Evolutionary conservation across 176 grass and related monocot genomes (phyloP), one percentile per base, ranked within the genome.

Genomic region (Oryza rufipogon): DNA sequence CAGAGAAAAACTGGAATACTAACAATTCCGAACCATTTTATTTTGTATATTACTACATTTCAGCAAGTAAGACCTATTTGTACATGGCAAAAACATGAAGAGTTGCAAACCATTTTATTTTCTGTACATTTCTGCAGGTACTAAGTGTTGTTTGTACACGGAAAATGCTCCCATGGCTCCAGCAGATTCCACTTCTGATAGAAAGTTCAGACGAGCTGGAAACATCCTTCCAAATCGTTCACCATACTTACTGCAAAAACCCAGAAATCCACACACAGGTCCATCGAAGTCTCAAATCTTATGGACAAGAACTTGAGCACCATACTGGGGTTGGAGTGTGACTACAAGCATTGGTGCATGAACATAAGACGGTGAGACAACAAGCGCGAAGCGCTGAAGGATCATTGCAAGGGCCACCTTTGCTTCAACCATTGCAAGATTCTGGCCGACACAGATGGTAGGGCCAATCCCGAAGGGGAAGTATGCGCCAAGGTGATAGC

Each of bases 381-480:
- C 48, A 47, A 97, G 91, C 0, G 81, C 48, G 26, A 92, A 97
- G 1, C 86, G 76, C 17, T 87, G 88, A 45, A 97, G 83, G 73
- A 89, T 68, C 84, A 91, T 91, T 19, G 92, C 86, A 73, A 97
- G 90, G 28, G 74, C 86, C 71, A 94, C 36, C 80, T 90, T 97
- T 44, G 86, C 88, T 74, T 97, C 92, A 41, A 97, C 52, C 64
- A 89, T 85, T 1, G 94, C 86, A 12, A 92, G 86, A 71, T 97
- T 97, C 85, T 97, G 92, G 10, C 94, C 94, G 12, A 97, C 83
- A 4, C 94, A 94, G 16, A 92, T 92, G 32, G 83, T 47, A 61
- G 94, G 86, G 1, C 92, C 90, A 11, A 90, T 78, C 23, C 92
- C 95, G 81, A 97, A 97, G 52, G 95, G 90, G 0, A 92, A 84